These are phyloP conservation scores for Hypoxylon cercidicola DNA, from an alignment of 495 filamentous ascomycete species.

Conservation along the genomic window DNA sequence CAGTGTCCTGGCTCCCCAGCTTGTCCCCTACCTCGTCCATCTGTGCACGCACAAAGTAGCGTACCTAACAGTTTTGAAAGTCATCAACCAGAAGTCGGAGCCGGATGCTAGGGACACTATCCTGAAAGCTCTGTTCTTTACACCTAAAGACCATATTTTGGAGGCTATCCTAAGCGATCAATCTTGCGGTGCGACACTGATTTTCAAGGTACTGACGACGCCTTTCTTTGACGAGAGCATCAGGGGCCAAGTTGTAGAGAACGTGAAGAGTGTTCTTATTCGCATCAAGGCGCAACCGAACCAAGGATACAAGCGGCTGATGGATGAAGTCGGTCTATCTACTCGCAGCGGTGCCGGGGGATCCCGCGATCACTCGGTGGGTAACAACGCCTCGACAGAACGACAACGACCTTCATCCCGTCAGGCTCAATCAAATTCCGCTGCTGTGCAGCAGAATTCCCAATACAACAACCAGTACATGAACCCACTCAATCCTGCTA, in stretches of 20 bases:
- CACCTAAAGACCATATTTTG: conserved; percentile 83
- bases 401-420: conserved; percentile 66
- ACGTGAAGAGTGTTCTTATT: conserved; percentile 86
- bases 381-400: conserved; percentile 49
- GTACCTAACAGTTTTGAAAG: conserved; percentile 95
- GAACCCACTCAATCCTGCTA: conserved; percentile 52
- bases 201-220: conserved; percentile 97
- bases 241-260: conserved; percentile 86
- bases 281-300: conserved; percentile 91
- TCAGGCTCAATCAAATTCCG: conserved; percentile 56
- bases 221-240: conserved; percentile 97
- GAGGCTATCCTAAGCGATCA: conserved; percentile 93
- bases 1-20: conserved; percentile 88
- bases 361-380: conserved; percentile 56
- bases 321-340: conserved; percentile 95
- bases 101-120: conserved; percentile 92
- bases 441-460: conserved; percentile 54
- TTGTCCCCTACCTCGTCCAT: conserved; percentile 96
- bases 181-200: conserved; percentile 90
- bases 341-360: conserved; percentile 58
- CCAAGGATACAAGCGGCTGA: conserved; percentile 97
- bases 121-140: conserved; percentile 94
- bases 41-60: conserved; percentile 99
- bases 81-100: conserved; percentile 97
- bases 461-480: conserved; percentile 56